A percentile compares a stretch with the other conserved stretches of the same genome.
These are phyloP conservation scores for Glycyrrhiza uralensis DNA, from an alignment of 306 rosid species.

Conservation along the genomic window DNA sequence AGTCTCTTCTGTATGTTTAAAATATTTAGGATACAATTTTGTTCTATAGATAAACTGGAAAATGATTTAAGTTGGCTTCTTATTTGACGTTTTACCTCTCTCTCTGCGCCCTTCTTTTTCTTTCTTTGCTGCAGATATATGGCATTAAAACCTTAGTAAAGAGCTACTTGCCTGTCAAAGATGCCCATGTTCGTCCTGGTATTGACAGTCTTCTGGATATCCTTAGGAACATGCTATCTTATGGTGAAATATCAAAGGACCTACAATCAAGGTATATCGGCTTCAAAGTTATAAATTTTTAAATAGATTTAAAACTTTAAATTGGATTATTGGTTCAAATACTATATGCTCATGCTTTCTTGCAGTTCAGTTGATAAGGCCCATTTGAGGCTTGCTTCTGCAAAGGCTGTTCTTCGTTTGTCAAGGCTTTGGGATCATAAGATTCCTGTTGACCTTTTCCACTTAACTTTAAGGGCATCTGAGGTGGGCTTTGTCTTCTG, in stretches of 20 bases:
- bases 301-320: neutral
- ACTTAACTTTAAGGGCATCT: constrained; percentile 76
- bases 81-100: neutral
- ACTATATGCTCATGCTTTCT: constrained; percentile 24
- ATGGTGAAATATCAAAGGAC: constrained; percentile 84
- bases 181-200: constrained; percentile 78
- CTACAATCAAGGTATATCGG: constrained; percentile 69
- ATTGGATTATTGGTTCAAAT: constrained; percentile 25
- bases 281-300: constrained; percentile 10
- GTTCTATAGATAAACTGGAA: neutral
- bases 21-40: constrained; percentile 10
- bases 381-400: constrained; percentile 88
- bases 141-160: constrained; percentile 89
- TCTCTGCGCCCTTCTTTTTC: neutral
- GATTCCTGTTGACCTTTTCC: constrained; percentile 72
- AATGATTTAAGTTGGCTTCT: constrained; percentile 1
- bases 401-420: constrained; percentile 84
- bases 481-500: constrained; percentile 50
- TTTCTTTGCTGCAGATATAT: constrained; percentile 55
- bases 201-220: constrained; percentile 68
- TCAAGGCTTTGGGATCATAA: constrained; percentile 93
- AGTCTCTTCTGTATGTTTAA: constrained; percentile 14
- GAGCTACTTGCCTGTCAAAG: constrained; percentile 91
- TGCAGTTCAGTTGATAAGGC: constrained; percentile 94
- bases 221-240: constrained; percentile 64